These are phyloP conservation scores for Yamadazyma spencermartinsiae DNA, from an alignment of 1,139 yeast genomes.

Conservation along the genomic window DNA sequence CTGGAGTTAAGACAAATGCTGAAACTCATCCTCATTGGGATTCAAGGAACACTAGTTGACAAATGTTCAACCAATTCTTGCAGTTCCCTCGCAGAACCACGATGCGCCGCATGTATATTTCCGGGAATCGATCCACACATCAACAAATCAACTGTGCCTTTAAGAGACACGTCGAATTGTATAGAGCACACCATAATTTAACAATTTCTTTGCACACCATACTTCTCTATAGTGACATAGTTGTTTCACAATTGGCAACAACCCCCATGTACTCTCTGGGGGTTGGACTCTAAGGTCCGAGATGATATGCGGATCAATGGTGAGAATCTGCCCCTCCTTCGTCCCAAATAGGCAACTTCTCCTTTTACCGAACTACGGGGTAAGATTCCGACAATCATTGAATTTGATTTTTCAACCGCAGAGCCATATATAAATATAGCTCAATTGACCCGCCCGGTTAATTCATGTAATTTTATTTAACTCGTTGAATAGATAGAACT, in stretches of 20 bases:
- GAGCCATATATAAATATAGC: background rate
- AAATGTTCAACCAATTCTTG: too few species aligned
- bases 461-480: background rate
- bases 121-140: too few species aligned
- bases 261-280: background rate
- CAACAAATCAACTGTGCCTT: too few species aligned
- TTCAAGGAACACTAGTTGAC: too few species aligned
- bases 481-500: background rate
- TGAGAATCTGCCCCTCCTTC: background rate
- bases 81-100: too few species aligned
- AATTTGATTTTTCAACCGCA: background rate
- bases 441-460: background rate
- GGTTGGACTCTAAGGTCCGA: background rate
- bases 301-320: background rate
- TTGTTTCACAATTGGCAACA: background rate
- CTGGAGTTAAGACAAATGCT: background rate
- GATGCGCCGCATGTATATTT: too few species aligned
- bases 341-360: conserved; percentile 3
- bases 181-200: too few species aligned
- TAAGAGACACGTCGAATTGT: too few species aligned
- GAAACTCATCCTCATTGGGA: too few species aligned
- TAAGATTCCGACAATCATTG: conserved; percentile 3
- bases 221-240: too few species aligned
- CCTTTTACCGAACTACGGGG: conserved; percentile 3
- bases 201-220: too few species aligned